These are phyloP conservation scores for Pichia kudriavzevii DNA, from an alignment of 1,139 yeast species.

Conservation along the genomic window DNA sequence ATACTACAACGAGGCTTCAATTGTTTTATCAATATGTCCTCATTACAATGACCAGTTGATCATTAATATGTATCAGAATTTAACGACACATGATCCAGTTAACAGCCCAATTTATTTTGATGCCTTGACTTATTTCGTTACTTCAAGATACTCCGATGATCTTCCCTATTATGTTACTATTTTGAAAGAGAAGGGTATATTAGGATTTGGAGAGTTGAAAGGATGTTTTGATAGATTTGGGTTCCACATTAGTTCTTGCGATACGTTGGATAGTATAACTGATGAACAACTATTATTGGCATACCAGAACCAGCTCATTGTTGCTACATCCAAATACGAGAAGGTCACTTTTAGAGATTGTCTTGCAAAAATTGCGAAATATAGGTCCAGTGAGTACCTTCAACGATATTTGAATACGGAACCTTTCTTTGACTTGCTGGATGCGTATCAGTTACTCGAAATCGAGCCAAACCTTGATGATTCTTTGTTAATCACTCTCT, in stretches of 20 bases:
- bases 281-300: conserved; percentile 23
- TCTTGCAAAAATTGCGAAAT: conserved; percentile 38
- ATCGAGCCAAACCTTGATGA: conserved; percentile 65
- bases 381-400: conserved; percentile 39
- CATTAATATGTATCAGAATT: conserved; percentile 52
- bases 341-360: conserved; percentile 29
- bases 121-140: conserved; percentile 45
- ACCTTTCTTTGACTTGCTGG: conserved; percentile 39
- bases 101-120: conserved; percentile 63
- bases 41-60: conserved; percentile 57
- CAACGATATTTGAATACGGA: conserved; percentile 44
- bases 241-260: conserved; percentile 24
- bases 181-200: conserved; percentile 46
- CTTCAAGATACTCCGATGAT: conserved; percentile 37
- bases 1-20: conserved; percentile 31
- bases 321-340: conserved; percentile 20
- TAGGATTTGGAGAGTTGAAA: conserved; percentile 55
- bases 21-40: conserved; percentile 52
- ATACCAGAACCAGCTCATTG: conserved; percentile 21
- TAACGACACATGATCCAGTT: conserved; percentile 44
- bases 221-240: conserved; percentile 50
- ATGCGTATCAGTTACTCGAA: conserved; percentile 57
- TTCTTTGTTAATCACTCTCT: conserved; percentile 67
- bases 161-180: conserved; percentile 47
- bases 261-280: conserved; percentile 19